Conservation (phyloP, 345 rosid genomes). For the Arabidopsis suecica region DNA sequence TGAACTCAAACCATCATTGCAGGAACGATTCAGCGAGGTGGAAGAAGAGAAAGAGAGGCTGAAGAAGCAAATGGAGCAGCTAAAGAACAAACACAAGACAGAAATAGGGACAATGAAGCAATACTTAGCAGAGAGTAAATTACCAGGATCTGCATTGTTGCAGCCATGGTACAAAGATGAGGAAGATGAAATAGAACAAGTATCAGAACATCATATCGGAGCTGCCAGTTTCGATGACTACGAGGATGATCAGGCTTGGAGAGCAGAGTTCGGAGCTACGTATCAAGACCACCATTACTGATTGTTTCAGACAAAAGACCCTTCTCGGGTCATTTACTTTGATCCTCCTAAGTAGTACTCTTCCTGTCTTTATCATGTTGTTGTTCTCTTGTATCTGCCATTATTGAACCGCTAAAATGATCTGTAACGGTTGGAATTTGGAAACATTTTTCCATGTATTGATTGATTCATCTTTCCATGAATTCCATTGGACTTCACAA, state of each 20-base stretch:
- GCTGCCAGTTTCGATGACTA: constrained; percentile 37
- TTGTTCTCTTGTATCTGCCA: constrained; percentile 41
- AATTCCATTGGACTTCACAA: no score
- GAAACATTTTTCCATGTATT: constrained; percentile 47
- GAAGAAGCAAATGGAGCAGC: constrained; percentile 80
- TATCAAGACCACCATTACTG: constrained; percentile 75
- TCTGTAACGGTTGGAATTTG: constrained; percentile 54
- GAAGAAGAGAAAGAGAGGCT: constrained; percentile 78
- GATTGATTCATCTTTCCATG: constrained; percentile 20
- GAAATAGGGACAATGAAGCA: constrained; percentile 93
- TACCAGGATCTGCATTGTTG: constrained; percentile 81
- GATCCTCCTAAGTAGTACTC: background rate
- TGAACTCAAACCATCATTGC: constrained; percentile 38
- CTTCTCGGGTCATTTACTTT: constrained; percentile 38
- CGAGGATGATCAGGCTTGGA: constrained; percentile 90
- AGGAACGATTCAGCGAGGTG: constrained; percentile 61
- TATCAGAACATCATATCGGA: constrained; percentile 15
- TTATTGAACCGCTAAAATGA: constrained; percentile 58
- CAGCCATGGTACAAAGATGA: constrained; percentile 45
- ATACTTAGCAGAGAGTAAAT: constrained; percentile 83
- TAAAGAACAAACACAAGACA: constrained; percentile 84
- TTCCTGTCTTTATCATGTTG: constrained; percentile 35
- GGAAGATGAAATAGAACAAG: constrained; percentile 17
- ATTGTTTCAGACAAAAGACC: constrained; percentile 29
- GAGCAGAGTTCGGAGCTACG: constrained; percentile 89